These are phyloP conservation scores for Dalbergia cochinchinensis DNA, from an alignment of 306 rosid genomes.

Conservation along the genomic window DNA sequence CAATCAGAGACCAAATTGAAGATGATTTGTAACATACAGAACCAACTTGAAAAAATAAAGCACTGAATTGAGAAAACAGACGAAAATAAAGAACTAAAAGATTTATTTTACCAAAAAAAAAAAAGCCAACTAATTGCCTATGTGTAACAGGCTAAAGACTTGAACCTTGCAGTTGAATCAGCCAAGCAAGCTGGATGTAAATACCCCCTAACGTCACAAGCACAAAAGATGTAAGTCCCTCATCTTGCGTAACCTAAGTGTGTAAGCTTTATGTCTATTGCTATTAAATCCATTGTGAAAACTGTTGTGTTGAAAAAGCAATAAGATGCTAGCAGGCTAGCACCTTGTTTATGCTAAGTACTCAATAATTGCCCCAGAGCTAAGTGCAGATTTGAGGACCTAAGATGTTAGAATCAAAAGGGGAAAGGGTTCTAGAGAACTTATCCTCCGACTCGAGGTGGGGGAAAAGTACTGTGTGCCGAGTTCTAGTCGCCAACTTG, in stretches of 20 bases:
- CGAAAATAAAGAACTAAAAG: no score
- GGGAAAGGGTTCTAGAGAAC: no score
- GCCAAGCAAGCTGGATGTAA: slow-evolving; percentile 70
- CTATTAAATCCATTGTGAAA: slow-evolving; percentile 2
- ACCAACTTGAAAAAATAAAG: no score
- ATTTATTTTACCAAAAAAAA: not conserved
- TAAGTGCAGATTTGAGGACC: not conserved
- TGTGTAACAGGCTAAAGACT: slow-evolving; percentile 76
- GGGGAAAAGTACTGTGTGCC: no score
- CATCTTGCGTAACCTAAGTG: slow-evolving; percentile 18
- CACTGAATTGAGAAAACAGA: no score
- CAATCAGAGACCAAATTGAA: no score
- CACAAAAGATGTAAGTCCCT: slow-evolving; percentile 74
- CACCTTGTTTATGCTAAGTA: not conserved
- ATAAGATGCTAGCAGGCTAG: not conserved
- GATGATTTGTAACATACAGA: no score
- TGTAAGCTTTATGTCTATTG: not conserved
- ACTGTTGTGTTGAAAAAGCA: not conserved
- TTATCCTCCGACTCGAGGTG: no score
- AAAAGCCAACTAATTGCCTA: slow-evolving; percentile 18
- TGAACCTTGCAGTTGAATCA: slow-evolving; percentile 81
- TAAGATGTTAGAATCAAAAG: not conserved
- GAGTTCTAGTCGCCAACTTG: no score
- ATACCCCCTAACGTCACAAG: slow-evolving; percentile 72
- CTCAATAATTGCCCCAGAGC: not conserved